Evolutionary conservation across 2,329 filamentous ascomycete genomes (phyloP).

Genomic region (Monosporascus sp.): DNA sequence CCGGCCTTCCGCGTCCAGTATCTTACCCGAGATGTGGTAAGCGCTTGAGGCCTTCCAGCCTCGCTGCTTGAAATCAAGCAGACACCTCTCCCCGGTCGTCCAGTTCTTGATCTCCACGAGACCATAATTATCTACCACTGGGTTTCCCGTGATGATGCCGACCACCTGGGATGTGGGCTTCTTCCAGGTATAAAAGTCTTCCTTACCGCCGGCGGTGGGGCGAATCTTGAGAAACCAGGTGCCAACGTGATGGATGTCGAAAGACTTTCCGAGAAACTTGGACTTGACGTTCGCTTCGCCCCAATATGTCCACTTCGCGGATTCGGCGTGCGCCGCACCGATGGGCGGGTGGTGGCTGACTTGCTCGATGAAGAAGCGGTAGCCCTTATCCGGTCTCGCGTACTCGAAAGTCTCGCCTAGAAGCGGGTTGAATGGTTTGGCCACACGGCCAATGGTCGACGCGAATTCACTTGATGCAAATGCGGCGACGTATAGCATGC

Average conservation of each 20-base stretch:
- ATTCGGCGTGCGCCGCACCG: constrained; percentile 88
- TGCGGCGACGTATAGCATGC: constrained; percentile 88
- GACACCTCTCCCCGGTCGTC: constrained; percentile 87
- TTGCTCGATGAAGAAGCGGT: constrained; percentile 97
- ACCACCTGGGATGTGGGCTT: constrained; percentile 98
- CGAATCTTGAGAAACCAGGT: constrained; percentile 93
- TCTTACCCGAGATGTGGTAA: constrained; percentile 82
- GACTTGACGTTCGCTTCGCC: constrained; percentile 93
- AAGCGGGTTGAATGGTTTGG: constrained; percentile 96
- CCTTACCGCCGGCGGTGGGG: constrained; percentile 66
- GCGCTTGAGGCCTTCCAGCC: constrained; percentile 94
- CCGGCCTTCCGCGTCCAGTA: constrained; percentile 71
- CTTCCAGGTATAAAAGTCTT: constrained; percentile 96
- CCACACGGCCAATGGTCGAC: constrained; percentile 91
- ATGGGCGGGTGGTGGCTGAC: constrained; percentile 96
- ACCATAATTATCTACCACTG: constrained; percentile 96
- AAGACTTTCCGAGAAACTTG: constrained; percentile 96
- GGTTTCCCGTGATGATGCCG: constrained; percentile 95
- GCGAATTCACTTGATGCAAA: constrained; percentile 97
- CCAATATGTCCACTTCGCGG: constrained; percentile 93
- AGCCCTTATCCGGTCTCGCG: constrained; percentile 89
- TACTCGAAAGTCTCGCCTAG: constrained; percentile 97
- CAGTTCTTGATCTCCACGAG: constrained; percentile 97
- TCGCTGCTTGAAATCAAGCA: constrained; percentile 87
- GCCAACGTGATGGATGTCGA: constrained; percentile 92